Base-by-base conservation (phyloP, 257 asterid species). In the Euphrasia confusa region DNA sequence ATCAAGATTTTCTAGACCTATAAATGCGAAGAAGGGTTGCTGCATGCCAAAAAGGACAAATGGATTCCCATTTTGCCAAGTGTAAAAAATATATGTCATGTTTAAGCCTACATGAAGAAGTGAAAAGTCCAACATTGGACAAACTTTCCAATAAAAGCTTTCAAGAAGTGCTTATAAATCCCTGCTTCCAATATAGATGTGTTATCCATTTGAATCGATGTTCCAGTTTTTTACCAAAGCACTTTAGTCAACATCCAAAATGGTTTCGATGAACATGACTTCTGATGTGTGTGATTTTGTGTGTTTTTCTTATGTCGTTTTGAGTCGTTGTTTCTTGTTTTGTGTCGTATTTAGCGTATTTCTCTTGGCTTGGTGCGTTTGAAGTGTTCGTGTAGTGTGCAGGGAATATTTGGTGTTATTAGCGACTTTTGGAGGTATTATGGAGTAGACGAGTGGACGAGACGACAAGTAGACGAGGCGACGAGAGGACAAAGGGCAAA, bases 161-260 rank as follows among this genome's bases (percentile, higher is more conserved):
- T 68, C 67, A 60, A 50, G 54, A 68, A 68, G 61, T 61, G 49
- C 14, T 40, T 60, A 27, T 30, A 26, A 35, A 42, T 54, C 53
- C 9, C 11, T 37, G 11, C 42, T 11, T 37, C 42, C 42, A 7
- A 37, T 37, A 37, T 37, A 37, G 42, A 37, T 2, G 42, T 37
- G 42, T 37, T 11, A 37, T 37, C 42, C 42, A 7, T 37, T 37
- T 37, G 42, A 35, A 3, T 37, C 10, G 42, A 37, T 61, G 13
- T 52, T 42, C 44, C 30, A 62, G 69, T 45, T 35, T 32, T 30
- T 69, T 60, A 40, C n/a, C 21, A 27, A 24, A 12, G 50, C 49
- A 33, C 69, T 32, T 18, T 10, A 63, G 40, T 44, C 6, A 45
- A 39, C 48, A 45, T 55, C 40, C 21, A 32, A 24, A 53, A 47